Base-by-base conservation (phyloP, 2,329 filamentous ascomycete species). In the Epichloe bromicola region DNA sequence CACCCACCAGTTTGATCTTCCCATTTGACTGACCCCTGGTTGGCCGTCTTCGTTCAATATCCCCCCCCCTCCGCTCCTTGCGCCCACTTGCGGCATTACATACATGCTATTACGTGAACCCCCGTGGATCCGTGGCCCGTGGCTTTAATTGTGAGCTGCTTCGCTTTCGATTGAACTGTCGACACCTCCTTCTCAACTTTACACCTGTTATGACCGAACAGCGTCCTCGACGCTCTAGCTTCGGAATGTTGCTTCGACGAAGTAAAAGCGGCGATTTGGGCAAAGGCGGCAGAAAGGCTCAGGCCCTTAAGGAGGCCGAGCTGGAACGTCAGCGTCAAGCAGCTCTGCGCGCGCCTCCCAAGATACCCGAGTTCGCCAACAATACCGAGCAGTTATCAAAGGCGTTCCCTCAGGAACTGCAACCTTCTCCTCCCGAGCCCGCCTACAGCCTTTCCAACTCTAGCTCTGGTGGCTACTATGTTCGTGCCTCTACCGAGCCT, bases 191-290 rank as follows among this genome's bases (percentile, higher is more conserved):
- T 50, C 39, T 37, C 45, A 57, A 56, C 50, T 43, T 53, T 55
- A 54, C 51, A 40, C 52, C 51, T 52, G 51, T 56, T 54, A 66
- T 60, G 58, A 65, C 65, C 61, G 64, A 58, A 58, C 54, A 57
- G 33, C 51, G 43, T 50, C 58, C 62, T 57, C 65, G 61, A 57
- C 64, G 63, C 52, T 61, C 74, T 57, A 75, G 71, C 60, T 69
- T 78, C 68, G 73, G 73, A 60, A 76, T 77, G 67, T 76, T 86
- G 62, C 74, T 86, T 55, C 76, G 81, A 67, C 79, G 83, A 59
- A 78, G 77, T 63, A 86, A 85, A 64, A 85, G 82, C 52, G 77
- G 76, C 54, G 82, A 86, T 57, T 65, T 85, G 52, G 75, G 74
- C 58, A 79, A 78, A 59, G 72, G 71, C 56, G 73, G 72, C 65